Evolutionary conservation across 2,329 filamentous ascomycete genomes (phyloP).

Genomic region (Fusarium virguliforme): DNA sequence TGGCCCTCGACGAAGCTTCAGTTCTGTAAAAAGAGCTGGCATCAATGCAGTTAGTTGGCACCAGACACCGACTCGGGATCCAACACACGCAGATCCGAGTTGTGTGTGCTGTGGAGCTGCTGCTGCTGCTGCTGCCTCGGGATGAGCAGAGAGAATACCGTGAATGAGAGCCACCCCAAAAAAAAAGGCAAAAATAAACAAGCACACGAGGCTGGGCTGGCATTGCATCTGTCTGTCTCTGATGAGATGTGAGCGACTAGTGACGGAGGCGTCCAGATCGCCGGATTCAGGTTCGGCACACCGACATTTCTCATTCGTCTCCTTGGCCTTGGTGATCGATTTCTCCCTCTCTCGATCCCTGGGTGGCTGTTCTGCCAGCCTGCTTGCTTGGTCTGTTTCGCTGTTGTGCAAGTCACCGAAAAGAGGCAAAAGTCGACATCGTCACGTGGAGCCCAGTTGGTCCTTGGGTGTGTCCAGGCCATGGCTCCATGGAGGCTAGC

Average conservation of each 20-base stretch:
- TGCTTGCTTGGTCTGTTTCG: conserved; percentile 11
- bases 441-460: conserved; percentile 39
- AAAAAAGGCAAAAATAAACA: conserved; percentile 21
- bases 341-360: conserved; percentile 26
- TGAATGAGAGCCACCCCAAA: conserved; percentile 4
- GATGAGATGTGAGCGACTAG: conserved; percentile 26
- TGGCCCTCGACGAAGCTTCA: conserved; percentile 5
- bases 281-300: conserved; percentile 43
- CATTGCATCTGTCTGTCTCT: conserved; percentile 35
- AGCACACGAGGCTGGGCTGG: conserved; percentile 45
- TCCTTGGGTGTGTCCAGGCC: conserved; percentile 8
- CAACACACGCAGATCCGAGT: conserved; percentile 10
- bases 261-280: conserved; percentile 37
- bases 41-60: conserved; percentile 21
- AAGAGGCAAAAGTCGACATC: conserved; percentile 29
- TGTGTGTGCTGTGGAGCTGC: conserved; percentile 28
- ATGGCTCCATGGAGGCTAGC: conserved; percentile 2
- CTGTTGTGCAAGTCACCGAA: conserved; percentile 35
- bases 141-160: no score
- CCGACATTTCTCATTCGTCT: conserved; percentile 49
- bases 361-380: conserved; percentile 22
- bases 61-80: background rate
- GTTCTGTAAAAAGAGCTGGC: conserved; percentile 4
- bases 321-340: conserved; percentile 22
- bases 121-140: background rate